phyloP scores from a whole-genome alignment of 495 filamentous ascomycete genomes.

The Jackrogersella multiformis region DNA sequence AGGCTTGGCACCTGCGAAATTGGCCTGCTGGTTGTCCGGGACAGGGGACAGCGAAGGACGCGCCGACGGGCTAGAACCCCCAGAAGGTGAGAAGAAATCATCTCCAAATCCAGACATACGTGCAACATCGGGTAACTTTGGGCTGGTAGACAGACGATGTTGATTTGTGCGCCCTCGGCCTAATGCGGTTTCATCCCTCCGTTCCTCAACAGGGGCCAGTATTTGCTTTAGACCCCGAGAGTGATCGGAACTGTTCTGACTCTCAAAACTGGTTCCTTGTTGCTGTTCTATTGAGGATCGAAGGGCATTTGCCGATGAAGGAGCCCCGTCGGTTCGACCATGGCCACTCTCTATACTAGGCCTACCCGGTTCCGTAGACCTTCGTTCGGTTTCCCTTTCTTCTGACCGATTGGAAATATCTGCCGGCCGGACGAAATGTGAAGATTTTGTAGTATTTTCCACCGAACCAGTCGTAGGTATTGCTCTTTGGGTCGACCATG shows the following conservation, averaged over 20 bases:
- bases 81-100: constrained; percentile 52
- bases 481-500: constrained; percentile 47
- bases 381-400: constrained; percentile 66
- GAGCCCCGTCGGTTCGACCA: constrained; percentile 18
- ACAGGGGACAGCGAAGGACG: constrained; percentile 15
- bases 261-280: constrained; percentile 38
- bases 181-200: constrained; percentile 55
- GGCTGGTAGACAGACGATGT: constrained; percentile 56
- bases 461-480: constrained; percentile 47
- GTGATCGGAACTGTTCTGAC: constrained; percentile 46
- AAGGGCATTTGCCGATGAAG: constrained; percentile 8
- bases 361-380: constrained; percentile 61
- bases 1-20: constrained; percentile 5
- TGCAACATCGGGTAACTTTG: constrained; percentile 69
- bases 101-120: constrained; percentile 72
- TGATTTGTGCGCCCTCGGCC: constrained; percentile 3
- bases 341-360: constrained; percentile 55
- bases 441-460: constrained; percentile 53
- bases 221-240: constrained; percentile 48
- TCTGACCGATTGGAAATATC: constrained; percentile 81
- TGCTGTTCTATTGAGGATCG: constrained; percentile 29
- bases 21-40: constrained; percentile 8
- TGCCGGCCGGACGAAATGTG: constrained; percentile 75
- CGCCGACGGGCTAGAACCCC: constrained; percentile 7
- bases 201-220: constrained; percentile 65